Percentiles rank a stretch among this genome's conserved stretches.
phyloP scores from a whole-genome alignment of 1,284 basidiomycete genomes.

The Sphagnurus paluster region DNA sequence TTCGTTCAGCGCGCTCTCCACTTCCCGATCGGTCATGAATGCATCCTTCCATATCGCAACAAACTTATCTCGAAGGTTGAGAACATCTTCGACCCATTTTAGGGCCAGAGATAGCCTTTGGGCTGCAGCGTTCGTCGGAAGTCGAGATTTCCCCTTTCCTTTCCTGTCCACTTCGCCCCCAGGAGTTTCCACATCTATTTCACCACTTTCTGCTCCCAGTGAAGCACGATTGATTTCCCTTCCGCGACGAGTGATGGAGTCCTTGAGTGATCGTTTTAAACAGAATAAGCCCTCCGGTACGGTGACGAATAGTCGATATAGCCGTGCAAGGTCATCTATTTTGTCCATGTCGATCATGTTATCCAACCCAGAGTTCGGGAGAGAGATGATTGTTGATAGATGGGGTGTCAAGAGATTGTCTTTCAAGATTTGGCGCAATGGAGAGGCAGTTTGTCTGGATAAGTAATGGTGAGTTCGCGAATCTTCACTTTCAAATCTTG shows the following conservation, averaged over 20 bases:
- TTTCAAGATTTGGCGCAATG: conserved; percentile 79
- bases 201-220: conserved; percentile 34
- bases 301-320: conserved; percentile 79
- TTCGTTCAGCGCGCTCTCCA: conserved; percentile 89
- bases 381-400: conserved; percentile 72
- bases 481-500: conserved; percentile 83
- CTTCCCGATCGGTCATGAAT: conserved; percentile 73
- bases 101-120: conserved; percentile 66
- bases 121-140: conserved; percentile 32
- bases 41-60: conserved; percentile 74
- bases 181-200: conserved; percentile 31
- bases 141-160: conserved; percentile 58
- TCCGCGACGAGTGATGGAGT: conserved; percentile 78
- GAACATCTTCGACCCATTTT: conserved; percentile 93
- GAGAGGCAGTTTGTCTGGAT: conserved; percentile 68
- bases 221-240: conserved; percentile 75
- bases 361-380: conserved; percentile 86
- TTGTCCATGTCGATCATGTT: conserved; percentile 86
- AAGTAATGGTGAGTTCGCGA: conserved; percentile 91
- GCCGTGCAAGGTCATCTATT: conserved; percentile 73
- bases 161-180: conserved; percentile 38
- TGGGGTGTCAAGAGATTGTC: conserved; percentile 79
- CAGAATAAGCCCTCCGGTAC: conserved; percentile 71
- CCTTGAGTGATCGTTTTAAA: conserved; percentile 72
- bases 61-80: conserved; percentile 91